Base-by-base conservation (phyloP, 78 protist genomes). In the Neovahlkampfia damariscottae region DNA sequence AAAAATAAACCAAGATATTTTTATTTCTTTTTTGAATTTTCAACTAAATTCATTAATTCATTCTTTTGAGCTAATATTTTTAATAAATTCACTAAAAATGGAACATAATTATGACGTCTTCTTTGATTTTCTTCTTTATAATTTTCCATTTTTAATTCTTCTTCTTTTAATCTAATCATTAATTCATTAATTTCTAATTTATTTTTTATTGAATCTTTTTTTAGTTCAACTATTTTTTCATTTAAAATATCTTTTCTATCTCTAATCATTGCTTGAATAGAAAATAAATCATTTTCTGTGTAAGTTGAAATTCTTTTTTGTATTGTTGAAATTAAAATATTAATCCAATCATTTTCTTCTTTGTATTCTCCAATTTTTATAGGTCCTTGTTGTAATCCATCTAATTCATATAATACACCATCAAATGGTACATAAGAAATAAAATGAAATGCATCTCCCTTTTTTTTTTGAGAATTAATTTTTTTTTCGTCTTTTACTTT, bases 361-460 rank as follows among this genome's bases (percentile, higher is more conserved):
- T 7, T 7, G 74, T 4, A 4, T 5, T 1, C 40, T 10, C 92
- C 96, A n/a, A 79, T 38, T 27, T 41, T 62, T 30, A 87, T 72
- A 5, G 99, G 98, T 1, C 97, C 97, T n/a, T 10, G 7, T 79
- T 88, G 78, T 5, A 96, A 81, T 0, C 99, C 99, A 81, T 96
- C 99, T 9, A 96, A 81, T 76, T 96, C 98, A 74, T 91, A 96
- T 1, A 96, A 58, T 30, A 38, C 67, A 28, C 94, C 95, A n/a
- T 86, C 67, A 28, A 83, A 31, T 8, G 97, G 98, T 4, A 95
- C 76, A 70, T 84, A 94, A 40, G 87, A 66, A 8, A 92, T 87
- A 79, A 95, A 95, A 80, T 95, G 98, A 78, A 77, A 95, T 9
- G 77, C 85, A 8, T 92, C 96, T n/a, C 89, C 93, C n/a, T n/a